Evolutionary conservation across 2,329 filamentous ascomycete genomes (phyloP), one percentile per base, ranked within the genome.

Genomic region (Aspergillus pseudotamarii): DNA sequence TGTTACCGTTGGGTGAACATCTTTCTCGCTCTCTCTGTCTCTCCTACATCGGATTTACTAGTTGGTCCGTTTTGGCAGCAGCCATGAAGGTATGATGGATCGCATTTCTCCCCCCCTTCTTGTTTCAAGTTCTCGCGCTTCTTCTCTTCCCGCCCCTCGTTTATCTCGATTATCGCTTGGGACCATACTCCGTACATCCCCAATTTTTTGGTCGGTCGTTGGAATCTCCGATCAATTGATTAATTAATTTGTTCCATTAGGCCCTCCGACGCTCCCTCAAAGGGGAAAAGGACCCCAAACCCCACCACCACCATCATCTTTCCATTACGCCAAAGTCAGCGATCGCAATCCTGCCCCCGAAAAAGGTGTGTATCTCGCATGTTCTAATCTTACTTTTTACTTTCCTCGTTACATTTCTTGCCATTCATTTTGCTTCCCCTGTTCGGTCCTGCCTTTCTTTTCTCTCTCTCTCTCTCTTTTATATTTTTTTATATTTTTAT

Each of bases 191-290:
- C 26, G 26, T 26, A 16, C 34, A 36, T 36, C 34, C 34, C 34
- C 34, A 36, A 36, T 36, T 36, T 36, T 36, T 16, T 6, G 34
- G 34, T 36, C 34, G 34, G 12, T 36, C 34, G 16, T 36, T 36
- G 14, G 14, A 36, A 14, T 16, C 34, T 6, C 34, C 34, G 12
- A 16, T 34, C 32, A 16, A 36, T 36, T 36, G 4, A 36, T 36
- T 36, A 36, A 36, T 36, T 36, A 36, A 36, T 36, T 16, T 2
- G 16, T 16, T 36, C 34, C 57, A 43, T 53, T 82, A 93, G 90
- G 90, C 89, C 77, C 86, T 97, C 80, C 88, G 93, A 78, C 87
- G 92, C 81, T 96, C 93, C 66, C 91, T 96, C 81, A 96, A 96
- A 83, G 90, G 91, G 78, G 92, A 96, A 71, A 96, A 93, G 84